Conservation (phyloP, 345 rosid genomes). For the Combretum micranthum region DNA sequence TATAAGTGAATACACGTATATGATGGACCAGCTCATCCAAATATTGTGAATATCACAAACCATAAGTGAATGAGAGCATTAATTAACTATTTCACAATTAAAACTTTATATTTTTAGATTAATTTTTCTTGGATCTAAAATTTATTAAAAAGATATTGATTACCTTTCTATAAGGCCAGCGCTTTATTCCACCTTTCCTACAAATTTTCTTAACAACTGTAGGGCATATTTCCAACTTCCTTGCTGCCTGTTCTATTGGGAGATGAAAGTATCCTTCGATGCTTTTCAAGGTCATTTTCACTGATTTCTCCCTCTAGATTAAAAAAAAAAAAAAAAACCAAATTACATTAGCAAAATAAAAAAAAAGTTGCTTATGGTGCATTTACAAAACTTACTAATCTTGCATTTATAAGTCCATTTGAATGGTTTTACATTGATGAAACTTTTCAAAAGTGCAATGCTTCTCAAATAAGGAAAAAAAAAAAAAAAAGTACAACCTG, state of each 20-base stretch:
- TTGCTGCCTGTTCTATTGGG: constrained; percentile 46
- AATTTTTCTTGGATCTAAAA: background rate
- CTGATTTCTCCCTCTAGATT: constrained; percentile 53
- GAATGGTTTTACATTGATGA: too few species aligned
- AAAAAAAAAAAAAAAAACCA: constrained; percentile 3
- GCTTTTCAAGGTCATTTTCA: constrained; percentile 30
- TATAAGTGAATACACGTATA: background rate
- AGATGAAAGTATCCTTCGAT: constrained; percentile 35
- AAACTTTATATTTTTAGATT: background rate
- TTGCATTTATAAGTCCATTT: too few species aligned
- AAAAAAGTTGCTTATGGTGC: background rate
- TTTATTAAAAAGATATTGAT: background rate
- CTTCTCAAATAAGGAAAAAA: too few species aligned
- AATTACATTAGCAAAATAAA: background rate
- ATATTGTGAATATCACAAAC: background rate
- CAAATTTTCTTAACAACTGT: constrained; percentile 59
- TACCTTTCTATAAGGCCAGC: constrained; percentile 74
- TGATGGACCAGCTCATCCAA: background rate
- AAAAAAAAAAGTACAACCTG: constrained; percentile 23
- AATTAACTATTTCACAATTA: too few species aligned
- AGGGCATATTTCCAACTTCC: constrained; percentile 33
- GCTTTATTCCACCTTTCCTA: constrained; percentile 19
- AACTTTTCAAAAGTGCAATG: too few species aligned
- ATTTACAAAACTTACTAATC: too few species aligned
- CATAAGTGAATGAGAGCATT: too few species aligned